phyloP scores from a whole-genome alignment of 148 eudicot species.

The Vaccinium darrowii region DNA sequence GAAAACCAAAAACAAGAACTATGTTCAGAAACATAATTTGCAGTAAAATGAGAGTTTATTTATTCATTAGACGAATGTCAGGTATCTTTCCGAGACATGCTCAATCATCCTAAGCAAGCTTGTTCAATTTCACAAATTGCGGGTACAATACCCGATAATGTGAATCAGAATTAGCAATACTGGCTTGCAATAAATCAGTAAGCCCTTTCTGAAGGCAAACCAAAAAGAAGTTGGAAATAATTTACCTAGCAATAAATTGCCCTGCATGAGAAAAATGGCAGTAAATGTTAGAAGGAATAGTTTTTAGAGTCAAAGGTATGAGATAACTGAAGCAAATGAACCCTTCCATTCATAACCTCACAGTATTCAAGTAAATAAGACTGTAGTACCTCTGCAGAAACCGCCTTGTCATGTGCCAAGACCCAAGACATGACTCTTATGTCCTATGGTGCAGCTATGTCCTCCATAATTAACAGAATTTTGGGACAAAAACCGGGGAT shows the following conservation, averaged over 20 bases:
- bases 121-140: neutral
- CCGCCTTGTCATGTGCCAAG: neutral
- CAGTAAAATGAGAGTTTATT: neutral
- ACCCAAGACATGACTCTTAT: conserved; percentile 6
- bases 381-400: neutral
- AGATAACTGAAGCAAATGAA: neutral
- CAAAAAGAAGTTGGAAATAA: neutral
- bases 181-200: neutral
- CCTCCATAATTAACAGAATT: neutral
- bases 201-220: neutral
- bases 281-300: neutral
- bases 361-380: neutral
- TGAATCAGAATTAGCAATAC: neutral
- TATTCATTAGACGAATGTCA: neutral
- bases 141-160: neutral
- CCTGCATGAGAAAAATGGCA: conserved; percentile 51
- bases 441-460: conserved; percentile 2
- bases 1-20: neutral
- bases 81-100: neutral
- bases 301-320: neutral
- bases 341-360: neutral
- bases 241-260: conserved; percentile 90
- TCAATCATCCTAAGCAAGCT: neutral
- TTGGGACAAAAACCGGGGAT: neutral
- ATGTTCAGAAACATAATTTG: neutral